Evolutionary conservation across 768 basidiomycete genomes (phyloP).

Genomic region (Rhizopogon salebrosus): DNA sequence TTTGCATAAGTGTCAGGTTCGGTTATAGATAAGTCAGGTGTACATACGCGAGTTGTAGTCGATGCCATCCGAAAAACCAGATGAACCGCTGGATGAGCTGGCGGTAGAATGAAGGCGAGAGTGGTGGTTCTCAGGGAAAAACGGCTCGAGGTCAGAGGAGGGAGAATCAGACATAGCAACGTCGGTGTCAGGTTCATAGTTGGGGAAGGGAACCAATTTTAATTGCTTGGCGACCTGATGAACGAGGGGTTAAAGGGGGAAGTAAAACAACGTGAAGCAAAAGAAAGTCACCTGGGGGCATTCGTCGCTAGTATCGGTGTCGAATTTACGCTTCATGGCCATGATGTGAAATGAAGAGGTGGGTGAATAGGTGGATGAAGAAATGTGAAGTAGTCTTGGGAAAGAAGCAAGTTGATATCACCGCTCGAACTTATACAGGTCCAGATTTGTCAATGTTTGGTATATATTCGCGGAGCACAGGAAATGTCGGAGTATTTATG

Average conservation of each 20-base stretch:
- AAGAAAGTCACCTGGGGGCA: conserved; percentile 38
- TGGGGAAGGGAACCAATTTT: conserved; percentile 73
- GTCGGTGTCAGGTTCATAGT: conserved; percentile 57
- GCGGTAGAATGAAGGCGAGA: conserved; percentile 60
- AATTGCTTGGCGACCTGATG: conserved; percentile 59
- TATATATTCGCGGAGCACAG: conserved; percentile 17
- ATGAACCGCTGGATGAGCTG: conserved; percentile 49
- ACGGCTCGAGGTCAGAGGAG: conserved; percentile 54
- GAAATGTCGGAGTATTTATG: conserved; percentile 13
- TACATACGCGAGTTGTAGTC: conserved; percentile 44
- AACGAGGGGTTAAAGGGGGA: conserved; percentile 15
- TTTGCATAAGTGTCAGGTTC: background rate
- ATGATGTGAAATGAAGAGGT: conserved; percentile 31
- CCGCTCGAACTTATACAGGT: conserved; percentile 28
- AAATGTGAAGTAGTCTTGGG: conserved; percentile 15
- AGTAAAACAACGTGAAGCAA: conserved; percentile 12
- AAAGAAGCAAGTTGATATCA: conserved; percentile 16
- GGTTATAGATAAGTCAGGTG: background rate
- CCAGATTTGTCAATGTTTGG: conserved; percentile 23
- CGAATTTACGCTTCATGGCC: conserved; percentile 75
- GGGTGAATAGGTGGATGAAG: conserved; percentile 3
- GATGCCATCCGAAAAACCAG: conserved; percentile 43
- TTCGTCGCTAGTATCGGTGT: conserved; percentile 50
- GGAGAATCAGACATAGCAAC: conserved; percentile 61
- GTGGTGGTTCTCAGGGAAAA: conserved; percentile 48